Evolutionary conservation across 345 rosid genomes (phyloP).

Genomic region (Eucalyptus pauciflora): DNA sequence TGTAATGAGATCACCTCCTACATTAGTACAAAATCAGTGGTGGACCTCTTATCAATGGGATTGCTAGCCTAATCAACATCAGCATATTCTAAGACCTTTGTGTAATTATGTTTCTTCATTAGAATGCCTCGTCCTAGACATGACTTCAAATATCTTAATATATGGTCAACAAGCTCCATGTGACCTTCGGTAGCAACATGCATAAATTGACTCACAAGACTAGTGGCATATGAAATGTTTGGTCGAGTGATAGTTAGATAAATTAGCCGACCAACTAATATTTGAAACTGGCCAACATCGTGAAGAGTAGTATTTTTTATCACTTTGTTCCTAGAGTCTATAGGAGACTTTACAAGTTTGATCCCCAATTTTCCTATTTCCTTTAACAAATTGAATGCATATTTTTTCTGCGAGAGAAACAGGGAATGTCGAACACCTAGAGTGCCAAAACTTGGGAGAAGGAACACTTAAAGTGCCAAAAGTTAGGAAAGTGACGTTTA

Average conservation of each 20-base stretch:
- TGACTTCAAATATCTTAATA: not conserved
- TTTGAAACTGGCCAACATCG: not conserved
- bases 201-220: not conserved
- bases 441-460: too few species aligned
- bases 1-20: not conserved
- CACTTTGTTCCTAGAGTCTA: not conserved
- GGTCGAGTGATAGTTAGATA: not conserved
- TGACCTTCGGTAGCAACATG: not conserved
- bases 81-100: not conserved
- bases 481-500: too few species aligned
- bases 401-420: too few species aligned
- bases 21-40: not conserved
- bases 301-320: not conserved
- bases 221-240: not conserved
- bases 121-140: not conserved
- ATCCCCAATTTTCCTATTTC: not conserved
- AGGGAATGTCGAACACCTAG: rapidly evolving
- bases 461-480: rapidly evolving
- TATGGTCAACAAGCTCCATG: not conserved
- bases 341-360: not conserved
- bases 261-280: not conserved
- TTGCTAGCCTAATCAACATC: not conserved
- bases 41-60: not conserved
- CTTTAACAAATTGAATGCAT: rapidly evolving
- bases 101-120: not conserved